phyloP scores from a whole-genome alignment of 163 green algal genomes.

The Scenedesmus sp. region DNA sequence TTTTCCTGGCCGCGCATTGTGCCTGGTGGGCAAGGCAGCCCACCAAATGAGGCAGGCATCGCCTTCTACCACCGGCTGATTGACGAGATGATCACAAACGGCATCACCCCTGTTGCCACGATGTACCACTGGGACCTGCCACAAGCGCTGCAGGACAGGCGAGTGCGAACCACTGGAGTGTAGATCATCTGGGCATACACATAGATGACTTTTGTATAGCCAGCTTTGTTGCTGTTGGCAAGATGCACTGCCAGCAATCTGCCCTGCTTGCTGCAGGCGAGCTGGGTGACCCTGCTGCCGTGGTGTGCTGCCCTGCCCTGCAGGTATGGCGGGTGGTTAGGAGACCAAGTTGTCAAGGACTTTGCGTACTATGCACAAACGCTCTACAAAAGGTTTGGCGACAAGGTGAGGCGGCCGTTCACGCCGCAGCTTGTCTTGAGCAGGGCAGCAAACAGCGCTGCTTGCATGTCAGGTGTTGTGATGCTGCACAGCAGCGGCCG shows the following conservation, averaged over 20 bases:
- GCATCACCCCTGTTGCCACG: conserved; percentile 73
- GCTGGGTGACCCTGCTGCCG: background rate
- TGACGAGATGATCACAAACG: conserved; percentile 66
- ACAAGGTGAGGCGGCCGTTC: background rate
- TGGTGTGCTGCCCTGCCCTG: background rate
- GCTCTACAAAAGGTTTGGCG: conserved; percentile 29
- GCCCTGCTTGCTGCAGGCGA: too few relatives aligned
- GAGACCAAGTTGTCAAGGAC: conserved; percentile 44
- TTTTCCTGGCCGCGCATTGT: conserved; percentile 53
- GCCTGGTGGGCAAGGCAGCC: background rate
- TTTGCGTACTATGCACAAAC: conserved; percentile 41
- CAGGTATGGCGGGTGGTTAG: conserved; percentile 36
- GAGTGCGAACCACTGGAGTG: background rate
- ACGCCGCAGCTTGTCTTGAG: background rate
- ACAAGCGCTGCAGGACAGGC: conserved; percentile 22
- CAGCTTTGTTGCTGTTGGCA: too few relatives aligned
- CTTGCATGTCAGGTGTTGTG: background rate
- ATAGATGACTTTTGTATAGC: too few relatives aligned
- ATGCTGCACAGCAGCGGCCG: too few relatives aligned
- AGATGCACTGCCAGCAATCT: too few relatives aligned
- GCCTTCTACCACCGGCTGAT: conserved; percentile 72
- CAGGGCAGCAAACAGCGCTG: background rate
- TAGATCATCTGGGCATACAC: background rate
- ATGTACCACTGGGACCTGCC: conserved; percentile 57
- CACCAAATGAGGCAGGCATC: conserved; percentile 67